Percentiles rank a stretch among this genome's conserved stretches.
These are phyloP conservation scores for Juncus inflexus DNA, from an alignment of 176 grass and related monocot species.

Conservation along the genomic window DNA sequence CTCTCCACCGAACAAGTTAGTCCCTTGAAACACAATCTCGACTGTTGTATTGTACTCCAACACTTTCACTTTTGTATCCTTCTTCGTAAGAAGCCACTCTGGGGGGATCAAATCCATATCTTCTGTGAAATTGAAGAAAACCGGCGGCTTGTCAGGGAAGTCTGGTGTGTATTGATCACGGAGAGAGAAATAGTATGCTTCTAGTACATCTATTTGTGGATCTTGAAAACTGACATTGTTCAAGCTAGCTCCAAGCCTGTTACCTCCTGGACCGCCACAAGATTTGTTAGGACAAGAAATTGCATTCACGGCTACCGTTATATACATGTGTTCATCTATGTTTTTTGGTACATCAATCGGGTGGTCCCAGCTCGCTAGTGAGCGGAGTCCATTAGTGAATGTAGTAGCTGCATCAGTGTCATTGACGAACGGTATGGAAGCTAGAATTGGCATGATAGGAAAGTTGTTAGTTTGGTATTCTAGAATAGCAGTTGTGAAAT, in stretches of 20 bases:
- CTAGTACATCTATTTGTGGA: slow-evolving; percentile 48
- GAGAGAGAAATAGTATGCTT: slow-evolving; percentile 36
- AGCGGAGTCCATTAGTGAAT: slow-evolving; percentile 46
- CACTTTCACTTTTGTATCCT: slow-evolving; percentile 33
- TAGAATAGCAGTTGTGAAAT: slow-evolving; percentile 43
- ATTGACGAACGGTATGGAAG: slow-evolving; percentile 39
- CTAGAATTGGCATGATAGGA: slow-evolving; percentile 16
- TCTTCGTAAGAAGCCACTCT: slow-evolving; percentile 8
- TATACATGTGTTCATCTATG: slow-evolving; percentile 54
- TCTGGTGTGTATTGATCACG: slow-evolving; percentile 15
- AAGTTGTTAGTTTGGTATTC: slow-evolving; percentile 41
- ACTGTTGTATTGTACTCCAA: slow-evolving; percentile 36
- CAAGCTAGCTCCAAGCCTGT: slow-evolving; percentile 39
- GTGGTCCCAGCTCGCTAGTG: slow-evolving; percentile 12
- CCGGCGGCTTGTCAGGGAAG: slow-evolving; percentile 25
- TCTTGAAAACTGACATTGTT: slow-evolving; percentile 66
- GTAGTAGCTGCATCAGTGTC: slow-evolving; percentile 39
- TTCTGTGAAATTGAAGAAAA: slow-evolving; percentile 42
- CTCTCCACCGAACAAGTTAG: slow-evolving; percentile 38
- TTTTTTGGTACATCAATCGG: slow-evolving; percentile 34
- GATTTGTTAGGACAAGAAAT: slow-evolving; percentile 40
- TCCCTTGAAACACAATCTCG: slow-evolving; percentile 60
- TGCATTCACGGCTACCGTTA: slow-evolving; percentile 40
- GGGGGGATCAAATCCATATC: neutral
- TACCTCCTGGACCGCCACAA: slow-evolving; percentile 22